Percentiles rank a stretch among this genome's conserved stretches.
phyloP scores from a whole-genome alignment of 768 basidiomycete species.

The Thelephora aurantiotincta region DNA sequence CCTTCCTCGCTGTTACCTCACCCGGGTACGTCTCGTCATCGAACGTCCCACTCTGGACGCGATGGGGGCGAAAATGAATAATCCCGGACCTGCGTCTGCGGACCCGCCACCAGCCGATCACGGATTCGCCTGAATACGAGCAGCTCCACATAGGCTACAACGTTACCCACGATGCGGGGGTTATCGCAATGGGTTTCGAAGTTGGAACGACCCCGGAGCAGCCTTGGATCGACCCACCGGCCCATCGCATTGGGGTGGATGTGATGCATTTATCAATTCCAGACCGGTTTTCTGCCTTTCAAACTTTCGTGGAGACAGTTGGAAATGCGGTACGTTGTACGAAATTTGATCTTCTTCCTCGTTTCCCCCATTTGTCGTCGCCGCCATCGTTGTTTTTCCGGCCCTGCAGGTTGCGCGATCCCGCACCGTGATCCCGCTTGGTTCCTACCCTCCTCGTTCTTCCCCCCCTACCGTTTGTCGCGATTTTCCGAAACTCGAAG shows the following conservation, averaged over 20 bases:
- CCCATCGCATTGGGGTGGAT: constrained; percentile 53
- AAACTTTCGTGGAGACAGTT: constrained; percentile 48
- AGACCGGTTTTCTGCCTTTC: constrained; percentile 34
- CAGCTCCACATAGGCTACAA: constrained; percentile 48
- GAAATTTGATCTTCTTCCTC: too few relatives aligned
- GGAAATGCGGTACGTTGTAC: constrained; percentile 41
- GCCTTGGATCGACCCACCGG: constrained; percentile 36
- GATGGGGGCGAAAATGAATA: background rate
- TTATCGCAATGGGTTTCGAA: constrained; percentile 52
- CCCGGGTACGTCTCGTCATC: too few relatives aligned
- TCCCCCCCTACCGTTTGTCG: constrained; percentile 4
- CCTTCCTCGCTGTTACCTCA: too few relatives aligned
- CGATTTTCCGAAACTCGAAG: too few relatives aligned
- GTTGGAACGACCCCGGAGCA: constrained; percentile 13
- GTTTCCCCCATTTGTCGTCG: too few relatives aligned
- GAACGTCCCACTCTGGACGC: too few relatives aligned
- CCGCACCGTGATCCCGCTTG: too few relatives aligned
- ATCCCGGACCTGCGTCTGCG: background rate
- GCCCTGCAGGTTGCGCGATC: too few relatives aligned
- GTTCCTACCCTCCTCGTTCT: background rate
- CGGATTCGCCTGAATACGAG: constrained; percentile 24
- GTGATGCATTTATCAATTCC: constrained; percentile 69
- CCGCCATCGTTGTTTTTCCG: too few relatives aligned
- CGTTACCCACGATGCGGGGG: constrained; percentile 64
- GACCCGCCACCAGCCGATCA: constrained; percentile 24